phyloP scores from a whole-genome alignment of 805 yeast species.

The Priceomyces haplophilus region DNA sequence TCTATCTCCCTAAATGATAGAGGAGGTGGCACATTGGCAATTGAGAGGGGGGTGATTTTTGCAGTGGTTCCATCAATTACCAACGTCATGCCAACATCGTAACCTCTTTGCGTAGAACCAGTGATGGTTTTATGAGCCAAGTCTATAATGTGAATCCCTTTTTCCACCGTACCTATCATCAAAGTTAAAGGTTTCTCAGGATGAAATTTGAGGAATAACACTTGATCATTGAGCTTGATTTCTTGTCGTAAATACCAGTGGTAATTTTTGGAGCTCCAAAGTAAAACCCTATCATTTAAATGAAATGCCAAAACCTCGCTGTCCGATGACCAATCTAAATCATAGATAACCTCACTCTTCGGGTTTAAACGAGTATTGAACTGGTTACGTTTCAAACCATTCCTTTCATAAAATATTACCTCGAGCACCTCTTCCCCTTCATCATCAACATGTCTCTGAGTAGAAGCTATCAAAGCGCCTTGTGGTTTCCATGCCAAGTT shows the following conservation, averaged over 20 bases:
- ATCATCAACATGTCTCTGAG: slow-evolving; percentile 61
- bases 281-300: slow-evolving; percentile 59
- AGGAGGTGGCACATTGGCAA: slow-evolving; percentile 96
- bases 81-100: slow-evolving; percentile 73
- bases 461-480: slow-evolving; percentile 80
- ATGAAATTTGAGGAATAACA: slow-evolving; percentile 67
- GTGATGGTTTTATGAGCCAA: slow-evolving; percentile 58
- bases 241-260: slow-evolving; percentile 95
- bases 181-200: slow-evolving; percentile 82
- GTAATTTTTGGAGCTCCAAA: slow-evolving; percentile 91
- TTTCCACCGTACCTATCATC: slow-evolving; percentile 54
- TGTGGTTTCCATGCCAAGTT: slow-evolving; percentile 85
- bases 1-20: slow-evolving; percentile 68
- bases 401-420: slow-evolving; percentile 83
- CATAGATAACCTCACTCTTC: slow-evolving; percentile 40
- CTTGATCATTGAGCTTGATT: slow-evolving; percentile 36
- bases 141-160: slow-evolving; percentile 59
- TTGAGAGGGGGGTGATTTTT: slow-evolving; percentile 74
- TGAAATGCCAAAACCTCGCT: slow-evolving; percentile 76
- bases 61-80: slow-evolving; percentile 76
- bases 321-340: slow-evolving; percentile 75
- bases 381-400: slow-evolving; percentile 89
- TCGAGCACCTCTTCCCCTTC: slow-evolving; percentile 47
- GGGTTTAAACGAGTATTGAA: slow-evolving; percentile 66
- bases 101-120: slow-evolving; percentile 68